Evolutionary conservation across 345 rosid genomes (phyloP), one percentile per base, ranked within the genome.

Genomic region (Gossypium thurberi): DNA sequence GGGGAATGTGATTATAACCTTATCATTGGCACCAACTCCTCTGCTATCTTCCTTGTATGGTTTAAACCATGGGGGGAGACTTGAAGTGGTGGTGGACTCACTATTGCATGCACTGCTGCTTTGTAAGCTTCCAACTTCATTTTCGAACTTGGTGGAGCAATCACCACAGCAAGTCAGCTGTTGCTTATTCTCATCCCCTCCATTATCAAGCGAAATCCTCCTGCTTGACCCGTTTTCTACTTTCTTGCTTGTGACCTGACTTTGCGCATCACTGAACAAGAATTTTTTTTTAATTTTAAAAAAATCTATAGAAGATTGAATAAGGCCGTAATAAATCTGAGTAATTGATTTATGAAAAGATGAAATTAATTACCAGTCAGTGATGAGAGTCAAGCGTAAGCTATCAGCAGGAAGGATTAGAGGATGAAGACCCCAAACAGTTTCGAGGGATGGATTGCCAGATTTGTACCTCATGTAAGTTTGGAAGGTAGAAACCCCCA

Each of bases 11-110:
- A 53, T 74, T 9, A 69, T 78, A 55, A 88, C 88, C 86, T 85
- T 76, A 77, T 86, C 69, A 77, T 33, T 76, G 72, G 65, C 80
- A 70, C 63, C 37, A 52, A 61, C 75, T 40, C 56, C 78, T 72
- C 81, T 81, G 78, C 72, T 85, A 78, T 87, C 86, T 26, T 92
- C 85, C 81, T 86, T 89, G 86, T 78, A 86, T 65, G 81, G 80
- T 74, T 84, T 90, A 65, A 92, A 93, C 98, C 98, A 94, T n/a
- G 88, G 79, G 2, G 98, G 98, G 71, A 94, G 88, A 73, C 76
- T 82, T 52, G 85, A 83, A 70, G 71, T 71, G 0, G 82, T 70
- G 56, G 82, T 70, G 56, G 81, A 78, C 58, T 81, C 82, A 79
- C 74, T 80, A 50, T 79, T 76, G 67, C 79, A 68, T 60, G 78